Conservation (phyloP, 2,329 filamentous ascomycete species). For the Daldinia sp. region DNA sequence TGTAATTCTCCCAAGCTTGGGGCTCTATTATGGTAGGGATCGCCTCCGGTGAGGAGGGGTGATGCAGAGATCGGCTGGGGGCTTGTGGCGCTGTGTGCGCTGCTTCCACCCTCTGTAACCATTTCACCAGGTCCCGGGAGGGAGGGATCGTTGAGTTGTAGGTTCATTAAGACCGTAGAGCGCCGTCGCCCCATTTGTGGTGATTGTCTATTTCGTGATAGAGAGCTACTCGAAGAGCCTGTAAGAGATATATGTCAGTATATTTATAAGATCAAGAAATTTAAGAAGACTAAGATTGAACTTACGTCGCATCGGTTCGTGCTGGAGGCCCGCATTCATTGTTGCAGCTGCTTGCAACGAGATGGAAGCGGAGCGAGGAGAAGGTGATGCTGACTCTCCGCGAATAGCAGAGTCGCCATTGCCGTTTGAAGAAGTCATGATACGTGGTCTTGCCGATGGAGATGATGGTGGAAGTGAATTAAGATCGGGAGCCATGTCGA, state of each 20-base stretch:
- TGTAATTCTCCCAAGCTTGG: slow-evolving; percentile 82
- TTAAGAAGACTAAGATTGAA: slow-evolving; percentile 26
- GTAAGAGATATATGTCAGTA: slow-evolving; percentile 14
- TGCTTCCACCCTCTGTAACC: slow-evolving; percentile 60
- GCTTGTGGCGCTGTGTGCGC: slow-evolving; percentile 54
- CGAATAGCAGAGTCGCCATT: slow-evolving; percentile 49
- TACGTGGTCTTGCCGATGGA: slow-evolving; percentile 52
- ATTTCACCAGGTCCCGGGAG: slow-evolving; percentile 78
- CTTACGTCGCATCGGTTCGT: slow-evolving; percentile 70
- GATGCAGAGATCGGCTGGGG: slow-evolving; percentile 63
- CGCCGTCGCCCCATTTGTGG: slow-evolving; percentile 69
- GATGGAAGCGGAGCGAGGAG: slow-evolving; percentile 73
- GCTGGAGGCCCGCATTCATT: slow-evolving; percentile 80
- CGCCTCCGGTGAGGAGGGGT: slow-evolving; percentile 58
- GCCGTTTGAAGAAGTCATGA: slow-evolving; percentile 52
- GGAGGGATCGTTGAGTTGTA: slow-evolving; percentile 78
- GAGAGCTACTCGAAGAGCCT: slow-evolving; percentile 67
- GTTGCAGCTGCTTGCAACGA: slow-evolving; percentile 82
- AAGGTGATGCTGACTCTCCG: slow-evolving; percentile 68
- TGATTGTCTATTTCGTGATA: slow-evolving; percentile 59
- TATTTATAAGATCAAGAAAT: neutral
- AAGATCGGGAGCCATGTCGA: slow-evolving; percentile 66
- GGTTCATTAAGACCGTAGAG: slow-evolving; percentile 77
- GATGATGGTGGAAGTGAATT: slow-evolving; percentile 68
- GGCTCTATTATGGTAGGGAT: slow-evolving; percentile 73